Base-by-base conservation (phyloP, 1,139 yeast genomes). In the Zhuliangozyma blackwelliae region DNA sequence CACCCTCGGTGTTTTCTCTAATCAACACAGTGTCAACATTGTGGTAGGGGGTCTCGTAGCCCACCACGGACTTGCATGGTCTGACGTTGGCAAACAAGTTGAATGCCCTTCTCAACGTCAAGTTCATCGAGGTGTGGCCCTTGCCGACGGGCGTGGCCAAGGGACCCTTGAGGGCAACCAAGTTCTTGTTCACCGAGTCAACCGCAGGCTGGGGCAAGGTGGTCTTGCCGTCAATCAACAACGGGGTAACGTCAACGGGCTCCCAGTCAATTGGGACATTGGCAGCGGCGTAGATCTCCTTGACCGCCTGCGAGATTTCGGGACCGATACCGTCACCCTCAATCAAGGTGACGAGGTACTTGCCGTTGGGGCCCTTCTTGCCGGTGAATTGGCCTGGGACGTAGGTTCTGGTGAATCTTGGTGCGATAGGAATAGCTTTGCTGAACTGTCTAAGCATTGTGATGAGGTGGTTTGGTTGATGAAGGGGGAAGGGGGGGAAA, bases 1-100 rank as follows among this genome's bases (percentile, higher is more conserved):
- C 98, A 70, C 97, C 98, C 72, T 92, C 98, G 54, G 98, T 92
- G 79, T 92, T 92, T 72, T 92, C 98, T 77, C 98, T 88, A 65
- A 92, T 89, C 60, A 92, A 77, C 36, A 92, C 97, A 47, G 96
- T 84, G 70, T 92, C 95, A 49, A 92, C 97, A 62, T 87, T 77
- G 54, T 87, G 84, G 72, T 90, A 92, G 34, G 97, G 95, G 47
- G 97, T 92, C 67, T 90, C 78, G 79, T 78, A 92, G 54, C 98
- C 98, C 48, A 77, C 85, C 52, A 92, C 79, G 40, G 95, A 84
- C 70, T 84, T 84, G 68, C 97, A 94, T 38, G 97, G 98, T 73
- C 97, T 87, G 45, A 92, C 95, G 65, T 92, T 92, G 59, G 98
- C 98, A 53, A 89, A 92, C 56, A 92, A 76, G 69, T 84, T 82